Percentiles rank a stretch among this genome's conserved stretches.
phyloP scores from a whole-genome alignment of 768 basidiomycete species.

The Multifurca ochricompacta region DNA sequence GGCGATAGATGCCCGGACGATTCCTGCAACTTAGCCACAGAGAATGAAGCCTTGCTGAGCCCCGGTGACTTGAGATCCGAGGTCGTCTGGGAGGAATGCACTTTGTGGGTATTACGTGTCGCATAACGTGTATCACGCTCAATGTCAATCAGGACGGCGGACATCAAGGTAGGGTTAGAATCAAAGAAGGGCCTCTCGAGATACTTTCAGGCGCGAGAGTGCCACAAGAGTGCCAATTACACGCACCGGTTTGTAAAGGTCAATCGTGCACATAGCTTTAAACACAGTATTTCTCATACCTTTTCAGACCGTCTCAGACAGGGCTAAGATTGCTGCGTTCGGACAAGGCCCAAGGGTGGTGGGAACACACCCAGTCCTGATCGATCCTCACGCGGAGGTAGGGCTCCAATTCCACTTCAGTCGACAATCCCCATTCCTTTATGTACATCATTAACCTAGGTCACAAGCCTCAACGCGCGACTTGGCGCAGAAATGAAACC shows the following conservation, averaged over 20 bases:
- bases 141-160: background rate
- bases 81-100: background rate
- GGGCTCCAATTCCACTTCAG: too few species aligned
- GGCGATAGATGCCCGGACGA: background rate
- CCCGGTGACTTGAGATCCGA: background rate
- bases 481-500: background rate
- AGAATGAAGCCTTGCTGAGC: background rate
- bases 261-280: background rate
- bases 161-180: background rate
- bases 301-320: conserved; percentile 1
- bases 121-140: background rate
- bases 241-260: conserved; percentile 2
- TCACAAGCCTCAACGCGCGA: background rate
- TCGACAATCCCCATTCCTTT: too few species aligned
- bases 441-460: background rate
- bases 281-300: background rate
- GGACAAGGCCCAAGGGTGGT: background rate
- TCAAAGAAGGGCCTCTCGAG: background rate
- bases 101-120: background rate
- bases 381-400: too few species aligned
- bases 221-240: background rate
- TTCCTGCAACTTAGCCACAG: background rate
- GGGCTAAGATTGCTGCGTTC: background rate
- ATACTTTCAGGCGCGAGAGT: conserved; percentile 8
- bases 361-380: too few species aligned